Evolutionary conservation across 345 rosid genomes (phyloP).

Genomic region (Jatropha curcas): DNA sequence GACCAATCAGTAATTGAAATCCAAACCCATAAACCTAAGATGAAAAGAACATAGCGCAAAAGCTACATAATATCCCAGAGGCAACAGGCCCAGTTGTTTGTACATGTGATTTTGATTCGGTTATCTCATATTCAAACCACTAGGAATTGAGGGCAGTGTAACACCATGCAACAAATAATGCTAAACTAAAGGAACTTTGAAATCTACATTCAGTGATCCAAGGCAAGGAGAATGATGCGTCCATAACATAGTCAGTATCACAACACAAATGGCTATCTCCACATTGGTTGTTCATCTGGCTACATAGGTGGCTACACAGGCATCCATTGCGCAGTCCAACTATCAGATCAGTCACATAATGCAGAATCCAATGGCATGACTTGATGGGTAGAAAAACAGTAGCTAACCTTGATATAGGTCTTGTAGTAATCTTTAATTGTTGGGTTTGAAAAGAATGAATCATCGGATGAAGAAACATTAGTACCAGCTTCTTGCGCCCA

Average conservation of each 20-base stretch:
- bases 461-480: constrained; percentile 30
- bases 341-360: background rate
- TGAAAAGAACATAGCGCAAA: background rate
- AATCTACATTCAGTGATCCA: background rate
- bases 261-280: too few species aligned
- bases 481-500: constrained; percentile 42
- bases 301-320: too few species aligned
- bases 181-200: too few species aligned
- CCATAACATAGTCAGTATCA: background rate
- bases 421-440: constrained; percentile 36
- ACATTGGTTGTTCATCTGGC: background rate
- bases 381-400: background rate
- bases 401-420: constrained; percentile 37
- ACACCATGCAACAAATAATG: background rate
- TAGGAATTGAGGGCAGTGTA: background rate
- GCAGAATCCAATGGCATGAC: background rate
- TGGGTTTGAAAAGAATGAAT: constrained; percentile 40
- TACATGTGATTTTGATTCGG: background rate
- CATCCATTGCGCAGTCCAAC: background rate
- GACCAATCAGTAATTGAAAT: background rate
- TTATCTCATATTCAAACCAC: background rate
- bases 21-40: background rate
- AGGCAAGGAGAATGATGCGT: background rate
- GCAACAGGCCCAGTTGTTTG: background rate
- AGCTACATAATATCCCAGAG: background rate